Evolutionary conservation across 148 eudicot genomes (phyloP).

Genomic region (Dysphania ambrosioides): DNA sequence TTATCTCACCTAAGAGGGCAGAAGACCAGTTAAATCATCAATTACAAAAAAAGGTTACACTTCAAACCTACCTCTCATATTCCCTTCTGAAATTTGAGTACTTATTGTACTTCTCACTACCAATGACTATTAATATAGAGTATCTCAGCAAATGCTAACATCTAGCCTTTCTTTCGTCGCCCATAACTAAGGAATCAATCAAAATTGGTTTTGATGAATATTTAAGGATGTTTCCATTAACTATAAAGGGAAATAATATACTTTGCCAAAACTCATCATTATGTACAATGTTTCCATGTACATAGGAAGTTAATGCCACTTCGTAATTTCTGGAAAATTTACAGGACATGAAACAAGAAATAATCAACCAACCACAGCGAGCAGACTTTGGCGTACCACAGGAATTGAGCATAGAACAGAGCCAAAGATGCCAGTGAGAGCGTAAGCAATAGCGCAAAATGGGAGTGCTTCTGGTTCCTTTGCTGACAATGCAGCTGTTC

Average conservation of each 20-base stretch:
- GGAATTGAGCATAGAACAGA: conserved; percentile 85
- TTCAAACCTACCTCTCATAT: too few species aligned
- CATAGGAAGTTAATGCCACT: background rate
- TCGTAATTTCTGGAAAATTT: background rate
- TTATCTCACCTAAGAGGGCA: too few species aligned
- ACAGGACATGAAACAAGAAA: background rate
- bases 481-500: conserved; percentile 98
- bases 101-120: background rate
- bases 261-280: background rate
- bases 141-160: background rate
- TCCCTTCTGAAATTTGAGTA: too few species aligned
- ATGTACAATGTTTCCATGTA: background rate
- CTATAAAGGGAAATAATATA: background rate
- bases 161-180: background rate
- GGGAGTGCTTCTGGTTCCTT: conserved; percentile 99
- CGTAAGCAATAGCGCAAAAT: conserved; percentile 95
- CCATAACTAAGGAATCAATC: background rate
- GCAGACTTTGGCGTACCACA: conserved; percentile 78
- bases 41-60: too few species aligned
- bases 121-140: background rate
- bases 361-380: conserved; percentile 67
- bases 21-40: too few species aligned
- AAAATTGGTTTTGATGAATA: background rate
- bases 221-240: background rate
- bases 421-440: conserved; percentile 88